Evolutionary conservation across 768 basidiomycete species (phyloP).

Genomic region (Amanita pseudoporphyria): DNA sequence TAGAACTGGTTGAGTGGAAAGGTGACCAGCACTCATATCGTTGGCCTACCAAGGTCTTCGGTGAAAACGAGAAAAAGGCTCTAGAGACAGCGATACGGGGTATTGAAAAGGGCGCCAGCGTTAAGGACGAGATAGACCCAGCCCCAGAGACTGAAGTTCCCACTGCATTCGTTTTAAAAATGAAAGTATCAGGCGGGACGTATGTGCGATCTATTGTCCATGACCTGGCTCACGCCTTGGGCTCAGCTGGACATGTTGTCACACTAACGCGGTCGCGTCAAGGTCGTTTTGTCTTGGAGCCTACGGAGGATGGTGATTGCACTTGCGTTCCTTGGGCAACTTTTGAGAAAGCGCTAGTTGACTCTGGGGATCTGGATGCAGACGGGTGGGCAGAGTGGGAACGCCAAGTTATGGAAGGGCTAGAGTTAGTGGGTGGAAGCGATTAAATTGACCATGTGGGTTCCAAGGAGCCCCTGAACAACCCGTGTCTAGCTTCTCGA

Average conservation of each 20-base stretch:
- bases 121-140: slow-evolving; percentile 31
- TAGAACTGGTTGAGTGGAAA: slow-evolving; percentile 74
- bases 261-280: slow-evolving; percentile 85
- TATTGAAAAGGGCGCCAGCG: slow-evolving; percentile 27
- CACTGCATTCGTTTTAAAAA: slow-evolving; percentile 75
- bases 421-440: slow-evolving; percentile 43
- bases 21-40: slow-evolving; percentile 65
- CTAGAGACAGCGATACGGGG: slow-evolving; percentile 56
- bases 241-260: slow-evolving; percentile 89
- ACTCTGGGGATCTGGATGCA: slow-evolving; percentile 46
- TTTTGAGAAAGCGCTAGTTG: slow-evolving; percentile 49
- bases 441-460: too few relatives aligned
- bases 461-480: too few relatives aligned
- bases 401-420: slow-evolving; percentile 55
- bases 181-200: slow-evolving; percentile 94
- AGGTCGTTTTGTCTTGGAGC: slow-evolving; percentile 60
- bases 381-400: slow-evolving; percentile 81
- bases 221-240: slow-evolving; percentile 78
- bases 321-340: slow-evolving; percentile 68
- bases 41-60: slow-evolving; percentile 67
- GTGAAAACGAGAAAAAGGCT: slow-evolving; percentile 57
- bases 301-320: slow-evolving; percentile 39
- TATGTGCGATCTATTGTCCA: slow-evolving; percentile 96
- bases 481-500: too few relatives aligned
- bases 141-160: slow-evolving; percentile 33